These are phyloP conservation scores for Chlorophyllum brunneum DNA, from an alignment of 768 basidiomycete genomes.

Conservation along the genomic window DNA sequence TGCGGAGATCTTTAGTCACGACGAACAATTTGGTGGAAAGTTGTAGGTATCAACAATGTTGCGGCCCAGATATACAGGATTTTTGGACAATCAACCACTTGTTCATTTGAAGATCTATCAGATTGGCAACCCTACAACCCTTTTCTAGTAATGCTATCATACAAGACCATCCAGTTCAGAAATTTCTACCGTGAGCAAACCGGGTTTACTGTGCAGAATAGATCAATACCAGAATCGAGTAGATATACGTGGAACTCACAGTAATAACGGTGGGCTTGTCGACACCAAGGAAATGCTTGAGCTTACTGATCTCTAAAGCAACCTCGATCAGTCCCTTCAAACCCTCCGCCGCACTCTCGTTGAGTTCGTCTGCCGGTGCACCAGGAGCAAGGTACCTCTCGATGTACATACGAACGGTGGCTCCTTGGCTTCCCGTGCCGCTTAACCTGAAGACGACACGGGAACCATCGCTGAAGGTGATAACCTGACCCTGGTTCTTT, in stretches of 20 bases:
- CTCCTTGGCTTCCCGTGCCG: slow-evolving; percentile 94
- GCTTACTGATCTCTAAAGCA: slow-evolving; percentile 78
- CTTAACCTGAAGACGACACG: slow-evolving; percentile 94
- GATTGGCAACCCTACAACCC: too few relatives aligned
- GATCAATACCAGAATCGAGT: neutral
- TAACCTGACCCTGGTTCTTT: slow-evolving; percentile 93
- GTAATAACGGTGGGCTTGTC: slow-evolving; percentile 97
- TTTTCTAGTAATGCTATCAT: too few relatives aligned
- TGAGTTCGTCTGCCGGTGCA: slow-evolving; percentile 65
- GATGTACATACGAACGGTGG: slow-evolving; percentile 94
- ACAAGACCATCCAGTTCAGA: too few relatives aligned
- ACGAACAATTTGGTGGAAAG: slow-evolving; percentile 31
- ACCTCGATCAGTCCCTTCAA: slow-evolving; percentile 95
- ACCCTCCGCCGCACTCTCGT: slow-evolving; percentile 80
- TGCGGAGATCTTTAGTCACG: slow-evolving; percentile 63
- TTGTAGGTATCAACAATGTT: slow-evolving; percentile 21
- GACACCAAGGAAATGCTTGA: slow-evolving; percentile 81
- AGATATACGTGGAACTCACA: slow-evolving; percentile 36
- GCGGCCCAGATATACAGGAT: neutral
- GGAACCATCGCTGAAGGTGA: slow-evolving; percentile 88
- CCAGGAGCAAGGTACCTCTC: slow-evolving; percentile 83
- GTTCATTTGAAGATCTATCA: too few relatives aligned
- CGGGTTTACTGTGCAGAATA: slow-evolving; percentile 1
- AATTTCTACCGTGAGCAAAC: too few relatives aligned
- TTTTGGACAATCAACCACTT: too few relatives aligned